phyloP scores from a whole-genome alignment of 768 basidiomycete species.

The Phylloporus scabripes region DNA sequence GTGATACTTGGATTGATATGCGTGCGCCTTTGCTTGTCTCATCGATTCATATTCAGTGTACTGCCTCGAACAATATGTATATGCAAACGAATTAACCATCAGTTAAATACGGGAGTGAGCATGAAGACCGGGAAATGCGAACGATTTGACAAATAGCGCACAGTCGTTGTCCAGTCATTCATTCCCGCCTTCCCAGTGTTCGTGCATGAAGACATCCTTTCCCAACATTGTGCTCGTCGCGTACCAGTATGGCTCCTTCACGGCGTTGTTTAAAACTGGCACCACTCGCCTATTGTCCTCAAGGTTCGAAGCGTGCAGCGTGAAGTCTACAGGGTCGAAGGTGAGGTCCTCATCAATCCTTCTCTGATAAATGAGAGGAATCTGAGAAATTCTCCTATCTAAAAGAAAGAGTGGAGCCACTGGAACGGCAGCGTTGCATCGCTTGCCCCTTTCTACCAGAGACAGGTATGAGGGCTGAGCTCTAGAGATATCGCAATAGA shows the following conservation, averaged over 20 bases:
- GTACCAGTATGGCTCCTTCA: constrained; percentile 36
- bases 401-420: too few species aligned
- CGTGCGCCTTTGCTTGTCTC: constrained; percentile 70
- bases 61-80: constrained; percentile 64
- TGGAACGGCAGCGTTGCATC: constrained; percentile 10
- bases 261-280: too few species aligned
- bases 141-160: constrained; percentile 44
- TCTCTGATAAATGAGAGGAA: constrained; percentile 13
- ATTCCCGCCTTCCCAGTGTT: constrained; percentile 81
- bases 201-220: constrained; percentile 92
- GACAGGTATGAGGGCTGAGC: constrained; percentile 20
- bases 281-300: too few species aligned
- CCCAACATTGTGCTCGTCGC: constrained; percentile 83
- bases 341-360: constrained; percentile 10
- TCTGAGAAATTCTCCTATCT: constrained; percentile 26
- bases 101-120: constrained; percentile 5
- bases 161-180: constrained; percentile 69
- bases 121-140: not conserved
- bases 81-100: constrained; percentile 50
- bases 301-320: too few species aligned
- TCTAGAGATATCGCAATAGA: constrained; percentile 27
- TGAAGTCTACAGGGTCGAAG: too few species aligned
- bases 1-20: constrained; percentile 86
- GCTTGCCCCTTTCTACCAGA: constrained; percentile 12
- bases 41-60: constrained; percentile 42